These are phyloP conservation scores for Poteriospumella lacustris DNA, from an alignment of 108 stramenopile species.

Conservation along the genomic window DNA sequence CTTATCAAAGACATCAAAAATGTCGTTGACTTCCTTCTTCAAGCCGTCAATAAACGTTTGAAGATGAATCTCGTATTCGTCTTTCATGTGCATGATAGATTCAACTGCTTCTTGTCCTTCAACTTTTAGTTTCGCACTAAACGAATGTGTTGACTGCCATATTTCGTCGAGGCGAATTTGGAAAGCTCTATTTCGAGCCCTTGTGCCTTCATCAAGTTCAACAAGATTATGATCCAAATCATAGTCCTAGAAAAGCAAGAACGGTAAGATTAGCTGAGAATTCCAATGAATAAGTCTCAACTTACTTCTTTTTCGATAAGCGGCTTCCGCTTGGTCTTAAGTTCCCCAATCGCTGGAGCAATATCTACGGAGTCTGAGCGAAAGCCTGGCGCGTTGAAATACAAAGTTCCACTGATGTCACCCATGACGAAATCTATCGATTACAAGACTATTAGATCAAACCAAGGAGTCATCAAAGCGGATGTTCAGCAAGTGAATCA, in stretches of 20 bases:
- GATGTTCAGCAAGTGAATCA: background rate
- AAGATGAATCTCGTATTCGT: background rate
- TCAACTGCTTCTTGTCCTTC: constrained; percentile 28
- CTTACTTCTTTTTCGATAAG: constrained; percentile 22
- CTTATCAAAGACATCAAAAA: constrained; percentile 15
- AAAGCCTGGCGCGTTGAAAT: background rate
- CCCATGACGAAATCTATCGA: background rate
- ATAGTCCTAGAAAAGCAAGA: background rate
- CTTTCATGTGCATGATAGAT: constrained; percentile 14
- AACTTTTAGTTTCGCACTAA: background rate
- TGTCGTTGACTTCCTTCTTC: background rate
- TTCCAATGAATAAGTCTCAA: no score
- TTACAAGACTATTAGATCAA: background rate
- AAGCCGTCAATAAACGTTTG: background rate
- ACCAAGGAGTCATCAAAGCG: background rate
- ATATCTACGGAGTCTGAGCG: background rate
- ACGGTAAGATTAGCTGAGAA: no score
- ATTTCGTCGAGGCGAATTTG: constrained; percentile 19
- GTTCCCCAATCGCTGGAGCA: background rate
- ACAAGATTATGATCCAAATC: background rate
- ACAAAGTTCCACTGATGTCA: background rate
- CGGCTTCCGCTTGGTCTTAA: background rate
- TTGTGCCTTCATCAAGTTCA: constrained; percentile 12
- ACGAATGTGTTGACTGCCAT: background rate
- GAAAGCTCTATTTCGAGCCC: constrained; percentile 16